Evolutionary conservation across 192 early-diverging fungal genomes (phyloP).

Genomic region (Piromyces sp.): DNA sequence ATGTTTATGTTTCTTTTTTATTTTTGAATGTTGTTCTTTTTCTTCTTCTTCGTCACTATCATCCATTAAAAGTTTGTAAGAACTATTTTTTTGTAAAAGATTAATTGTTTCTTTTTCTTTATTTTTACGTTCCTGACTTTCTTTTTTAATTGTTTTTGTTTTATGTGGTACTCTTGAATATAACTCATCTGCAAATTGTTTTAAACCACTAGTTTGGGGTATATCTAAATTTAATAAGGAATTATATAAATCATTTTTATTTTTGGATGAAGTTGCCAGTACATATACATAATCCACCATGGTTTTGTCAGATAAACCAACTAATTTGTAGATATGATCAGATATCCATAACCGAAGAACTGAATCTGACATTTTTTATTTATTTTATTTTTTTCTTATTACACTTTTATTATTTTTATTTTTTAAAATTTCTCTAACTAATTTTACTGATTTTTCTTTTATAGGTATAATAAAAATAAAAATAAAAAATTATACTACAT

Average conservation of each 20-base stretch:
- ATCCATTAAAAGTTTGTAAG: slow-evolving; percentile 1
- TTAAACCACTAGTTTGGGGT: background rate
- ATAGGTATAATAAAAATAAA: no score
- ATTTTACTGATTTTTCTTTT: no score
- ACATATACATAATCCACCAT: background rate
- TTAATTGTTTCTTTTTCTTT: background rate
- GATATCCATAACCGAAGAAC: background rate
- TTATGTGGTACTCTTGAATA: background rate
- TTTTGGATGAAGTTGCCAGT: background rate
- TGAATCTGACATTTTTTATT: background rate
- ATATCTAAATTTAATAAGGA: background rate
- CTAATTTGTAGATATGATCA: background rate
- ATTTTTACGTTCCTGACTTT: background rate
- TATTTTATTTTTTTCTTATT: background rate
- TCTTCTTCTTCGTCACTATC: slow-evolving; percentile 23
- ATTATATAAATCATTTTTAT: background rate
- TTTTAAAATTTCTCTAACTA: no score
- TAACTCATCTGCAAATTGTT: background rate
- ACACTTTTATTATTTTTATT: no score
- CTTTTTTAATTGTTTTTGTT: background rate
- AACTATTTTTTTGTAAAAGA: background rate
- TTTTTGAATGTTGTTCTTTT: slow-evolving; percentile 6
- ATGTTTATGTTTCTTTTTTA: background rate
- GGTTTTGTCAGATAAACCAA: background rate
- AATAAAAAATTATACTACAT: no score